Evolutionary conservation across 352 stramenopile species (phyloP), one percentile per base, ranked within the genome.

Genomic region (Thraustochytrium striatum): DNA sequence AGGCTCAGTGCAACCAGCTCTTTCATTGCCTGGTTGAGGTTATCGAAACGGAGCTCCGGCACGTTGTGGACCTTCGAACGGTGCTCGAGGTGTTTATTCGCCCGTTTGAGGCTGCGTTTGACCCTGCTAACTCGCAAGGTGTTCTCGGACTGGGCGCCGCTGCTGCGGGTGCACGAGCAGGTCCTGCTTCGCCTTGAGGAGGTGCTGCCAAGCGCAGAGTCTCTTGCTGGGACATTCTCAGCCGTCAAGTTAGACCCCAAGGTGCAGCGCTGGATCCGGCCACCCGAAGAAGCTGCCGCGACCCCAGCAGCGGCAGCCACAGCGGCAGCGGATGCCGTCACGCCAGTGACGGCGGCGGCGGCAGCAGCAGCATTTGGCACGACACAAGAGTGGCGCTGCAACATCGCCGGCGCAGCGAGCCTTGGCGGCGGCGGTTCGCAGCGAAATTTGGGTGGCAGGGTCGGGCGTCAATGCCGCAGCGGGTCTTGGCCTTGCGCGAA

Each of bases 51-150:
- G 65, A 75, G 52, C 11, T 75, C 5, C 65, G 65, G 11, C 65
- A 75, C 35, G 65, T 75, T 7, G 28, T 32, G 21, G 65, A 75
- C 2, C 41, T 75, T 21, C 21, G 52, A 21, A 61, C 50, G n/a
- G 65, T 75, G 3, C 65, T 75, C n/a, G 41, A 75, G 44, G 65
- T 75, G 30, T 75, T 62, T 30, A 75, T 75, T 25, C 28, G 28
- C 41, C 65, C 65, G 5, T 75, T 75, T 28, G 41, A 75, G 47
- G 52, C 43, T 16, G 61, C 43, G 30, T 75, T 75, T 16, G 65
- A 43, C 7, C 65, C 65, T 75, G 9, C 30, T 75, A 9, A 41
- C 65, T n/a, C 43, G 65, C 0, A 39, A 75, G 32, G 65, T 75
- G 41, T 75, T 75, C 68, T 75, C 65, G 0, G 65, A 75, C 30